phyloP scores from a whole-genome alignment of 495 filamentous ascomycete genomes.

The Polyplosphaeria fusca region DNA sequence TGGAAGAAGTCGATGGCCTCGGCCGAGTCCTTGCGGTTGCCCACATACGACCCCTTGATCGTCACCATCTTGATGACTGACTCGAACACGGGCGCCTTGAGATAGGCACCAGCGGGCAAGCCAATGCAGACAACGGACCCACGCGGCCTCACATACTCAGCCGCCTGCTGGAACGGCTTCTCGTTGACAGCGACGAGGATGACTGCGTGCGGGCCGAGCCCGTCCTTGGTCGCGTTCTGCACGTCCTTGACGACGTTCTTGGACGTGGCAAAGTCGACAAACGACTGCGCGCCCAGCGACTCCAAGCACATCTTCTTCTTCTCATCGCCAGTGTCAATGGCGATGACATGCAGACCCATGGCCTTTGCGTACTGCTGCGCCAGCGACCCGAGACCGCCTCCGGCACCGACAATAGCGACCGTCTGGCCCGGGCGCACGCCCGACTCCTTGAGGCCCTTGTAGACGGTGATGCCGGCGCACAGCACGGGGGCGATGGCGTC shows the following conservation, averaged over 20 bases:
- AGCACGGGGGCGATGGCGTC: slow-evolving; percentile 79
- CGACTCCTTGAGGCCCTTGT: slow-evolving; percentile 88
- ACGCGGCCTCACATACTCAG: slow-evolving; percentile 75
- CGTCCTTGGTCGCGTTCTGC: slow-evolving; percentile 69
- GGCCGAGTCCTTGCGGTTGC: slow-evolving; percentile 76
- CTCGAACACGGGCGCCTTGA: slow-evolving; percentile 80
- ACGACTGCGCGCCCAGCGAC: slow-evolving; percentile 64
- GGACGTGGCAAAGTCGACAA: slow-evolving; percentile 72
- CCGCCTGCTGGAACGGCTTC: slow-evolving; percentile 91
- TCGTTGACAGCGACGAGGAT: slow-evolving; percentile 80
- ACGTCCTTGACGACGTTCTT: slow-evolving; percentile 80
- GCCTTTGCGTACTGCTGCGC: slow-evolving; percentile 85
- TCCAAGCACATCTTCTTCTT: slow-evolving; percentile 64
- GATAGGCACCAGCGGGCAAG: slow-evolving; percentile 70
- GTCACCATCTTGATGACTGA: slow-evolving; percentile 83
- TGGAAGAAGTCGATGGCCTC: slow-evolving; percentile 88
- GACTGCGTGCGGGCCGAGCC: slow-evolving; percentile 83
- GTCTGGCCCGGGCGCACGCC: slow-evolving; percentile 68
- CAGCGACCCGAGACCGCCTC: slow-evolving; percentile 78
- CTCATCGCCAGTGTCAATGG: slow-evolving; percentile 76
- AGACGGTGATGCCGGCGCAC: slow-evolving; percentile 88
- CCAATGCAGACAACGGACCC: slow-evolving; percentile 83
- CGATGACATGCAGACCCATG: slow-evolving; percentile 77
- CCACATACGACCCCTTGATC: slow-evolving; percentile 92
- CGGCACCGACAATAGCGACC: slow-evolving; percentile 84